Evolutionary conservation across 2,329 filamentous ascomycete species (phyloP).

Genomic region (Phialophora macrospora): DNA sequence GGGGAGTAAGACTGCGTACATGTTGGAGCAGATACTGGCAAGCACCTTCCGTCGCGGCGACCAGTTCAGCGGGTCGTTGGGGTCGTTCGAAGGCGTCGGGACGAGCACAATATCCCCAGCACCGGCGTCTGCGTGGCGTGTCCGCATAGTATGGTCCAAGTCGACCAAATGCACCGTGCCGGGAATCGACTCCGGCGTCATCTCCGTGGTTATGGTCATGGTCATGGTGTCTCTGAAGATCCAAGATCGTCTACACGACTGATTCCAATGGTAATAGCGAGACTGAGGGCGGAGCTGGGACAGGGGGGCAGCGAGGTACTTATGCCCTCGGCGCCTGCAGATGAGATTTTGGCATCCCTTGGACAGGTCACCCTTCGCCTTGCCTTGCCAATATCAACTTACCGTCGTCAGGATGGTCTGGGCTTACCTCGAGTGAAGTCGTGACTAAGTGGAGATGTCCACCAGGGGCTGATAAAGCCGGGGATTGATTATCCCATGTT

Average conservation of each 20-base stretch:
- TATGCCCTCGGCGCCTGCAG: background rate
- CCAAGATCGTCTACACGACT: background rate
- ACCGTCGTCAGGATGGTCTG: background rate
- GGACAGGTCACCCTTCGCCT: background rate
- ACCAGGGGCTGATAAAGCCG: conserved; percentile 2
- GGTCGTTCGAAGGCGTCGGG: conserved; percentile 46
- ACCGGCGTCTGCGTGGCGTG: conserved; percentile 27
- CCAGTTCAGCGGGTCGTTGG: conserved; percentile 51
- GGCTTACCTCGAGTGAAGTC: background rate
- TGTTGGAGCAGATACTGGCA: conserved; percentile 44
- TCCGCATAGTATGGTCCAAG: conserved; percentile 40
- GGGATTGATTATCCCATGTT: conserved; percentile 3
- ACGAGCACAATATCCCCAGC: conserved; percentile 44
- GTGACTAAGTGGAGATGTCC: conserved; percentile 6
- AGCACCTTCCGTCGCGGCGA: conserved; percentile 43
- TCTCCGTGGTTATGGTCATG: background rate
- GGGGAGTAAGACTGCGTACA: conserved; percentile 40
- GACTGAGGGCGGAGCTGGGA: background rate
- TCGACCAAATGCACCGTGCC: conserved; percentile 49
- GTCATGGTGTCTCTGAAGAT: conserved; percentile 10
- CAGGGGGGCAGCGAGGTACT: background rate
- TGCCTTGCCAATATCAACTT: background rate
- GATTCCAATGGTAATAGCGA: background rate
- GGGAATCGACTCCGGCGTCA: conserved; percentile 37
- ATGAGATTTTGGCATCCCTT: conserved; percentile 4